Conservation (phyloP, 176 grass and related monocot genomes). For the Canna indica region DNA sequence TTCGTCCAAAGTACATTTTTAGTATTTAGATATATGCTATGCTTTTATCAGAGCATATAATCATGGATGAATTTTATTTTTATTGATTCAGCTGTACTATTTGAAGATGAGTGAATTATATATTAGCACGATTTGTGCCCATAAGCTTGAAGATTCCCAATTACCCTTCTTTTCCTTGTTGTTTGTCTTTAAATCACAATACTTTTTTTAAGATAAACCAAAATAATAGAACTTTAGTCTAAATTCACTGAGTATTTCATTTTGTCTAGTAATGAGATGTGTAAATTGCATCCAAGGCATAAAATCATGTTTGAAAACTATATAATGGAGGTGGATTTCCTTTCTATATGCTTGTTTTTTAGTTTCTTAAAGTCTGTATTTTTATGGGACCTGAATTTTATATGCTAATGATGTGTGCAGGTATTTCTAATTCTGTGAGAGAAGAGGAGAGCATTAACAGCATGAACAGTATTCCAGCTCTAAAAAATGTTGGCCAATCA, state of each 20-base stretch:
- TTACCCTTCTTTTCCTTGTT: background rate
- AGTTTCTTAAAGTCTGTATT: background rate
- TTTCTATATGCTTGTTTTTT: background rate
- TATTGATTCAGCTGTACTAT: background rate
- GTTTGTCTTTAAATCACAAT: background rate
- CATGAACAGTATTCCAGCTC: constrained; percentile 38
- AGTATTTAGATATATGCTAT: background rate
- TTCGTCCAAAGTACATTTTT: background rate
- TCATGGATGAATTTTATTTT: background rate
- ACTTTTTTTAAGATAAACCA: background rate
- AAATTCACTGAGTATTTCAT: background rate
- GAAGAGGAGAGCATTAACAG: constrained; percentile 47
- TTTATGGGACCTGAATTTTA: constrained; percentile 8
- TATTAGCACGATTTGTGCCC: background rate
- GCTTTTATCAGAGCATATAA: background rate
- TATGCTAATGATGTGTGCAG: constrained; percentile 32
- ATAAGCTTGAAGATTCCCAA: background rate
- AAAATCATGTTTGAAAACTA: background rate
- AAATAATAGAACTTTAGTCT: background rate
- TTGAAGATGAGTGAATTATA: background rate
- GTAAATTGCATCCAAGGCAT: background rate
- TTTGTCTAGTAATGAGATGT: background rate
- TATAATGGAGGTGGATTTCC: background rate
- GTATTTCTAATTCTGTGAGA: constrained; percentile 34
- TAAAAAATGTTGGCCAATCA: constrained; percentile 39